Evolutionary conservation across 2,329 filamentous ascomycete genomes (phyloP).

Genomic region (Trichoderma aggressivum): DNA sequence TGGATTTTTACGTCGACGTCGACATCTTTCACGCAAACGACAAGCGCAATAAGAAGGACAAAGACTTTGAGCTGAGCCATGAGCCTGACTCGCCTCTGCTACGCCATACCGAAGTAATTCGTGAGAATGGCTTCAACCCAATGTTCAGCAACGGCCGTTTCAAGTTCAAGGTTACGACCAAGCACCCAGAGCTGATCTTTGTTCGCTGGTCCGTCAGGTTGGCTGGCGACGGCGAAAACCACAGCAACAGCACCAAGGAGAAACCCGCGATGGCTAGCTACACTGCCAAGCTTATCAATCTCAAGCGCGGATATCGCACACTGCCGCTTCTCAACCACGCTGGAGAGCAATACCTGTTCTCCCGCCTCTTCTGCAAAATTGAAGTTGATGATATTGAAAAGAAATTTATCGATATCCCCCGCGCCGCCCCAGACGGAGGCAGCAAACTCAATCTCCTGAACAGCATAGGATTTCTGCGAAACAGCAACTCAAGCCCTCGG

Average conservation of each 20-base stretch:
- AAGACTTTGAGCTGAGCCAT: constrained; percentile 52
- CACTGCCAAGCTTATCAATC: constrained; percentile 84
- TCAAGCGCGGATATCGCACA: constrained; percentile 90
- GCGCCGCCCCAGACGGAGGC: constrained; percentile 35
- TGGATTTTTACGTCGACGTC: constrained; percentile 93
- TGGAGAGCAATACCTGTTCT: constrained; percentile 91
- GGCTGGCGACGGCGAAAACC: constrained; percentile 64
- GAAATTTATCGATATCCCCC: constrained; percentile 52
- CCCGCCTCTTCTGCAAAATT: constrained; percentile 88
- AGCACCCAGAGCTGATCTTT: constrained; percentile 89
- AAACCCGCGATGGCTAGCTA: constrained; percentile 74
- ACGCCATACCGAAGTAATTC: constrained; percentile 74
- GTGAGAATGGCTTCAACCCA: constrained; percentile 91
- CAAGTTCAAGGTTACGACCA: constrained; percentile 82
- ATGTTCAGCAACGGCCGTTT: constrained; percentile 72
- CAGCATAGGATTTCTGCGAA: constrained; percentile 53
- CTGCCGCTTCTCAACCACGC: constrained; percentile 83
- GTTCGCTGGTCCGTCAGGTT: constrained; percentile 91
- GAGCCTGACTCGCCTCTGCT: constrained; percentile 62
- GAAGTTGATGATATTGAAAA: constrained; percentile 59
- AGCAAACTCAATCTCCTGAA: constrained; percentile 56
- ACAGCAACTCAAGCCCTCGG: constrained; percentile 46
- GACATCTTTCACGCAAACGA: constrained; percentile 94
- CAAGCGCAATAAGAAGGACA: constrained; percentile 81
- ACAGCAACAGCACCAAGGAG: constrained; percentile 55